These are phyloP conservation scores for Fusarium chuoi DNA, from an alignment of 2,329 filamentous ascomycete species.

Conservation along the genomic window DNA sequence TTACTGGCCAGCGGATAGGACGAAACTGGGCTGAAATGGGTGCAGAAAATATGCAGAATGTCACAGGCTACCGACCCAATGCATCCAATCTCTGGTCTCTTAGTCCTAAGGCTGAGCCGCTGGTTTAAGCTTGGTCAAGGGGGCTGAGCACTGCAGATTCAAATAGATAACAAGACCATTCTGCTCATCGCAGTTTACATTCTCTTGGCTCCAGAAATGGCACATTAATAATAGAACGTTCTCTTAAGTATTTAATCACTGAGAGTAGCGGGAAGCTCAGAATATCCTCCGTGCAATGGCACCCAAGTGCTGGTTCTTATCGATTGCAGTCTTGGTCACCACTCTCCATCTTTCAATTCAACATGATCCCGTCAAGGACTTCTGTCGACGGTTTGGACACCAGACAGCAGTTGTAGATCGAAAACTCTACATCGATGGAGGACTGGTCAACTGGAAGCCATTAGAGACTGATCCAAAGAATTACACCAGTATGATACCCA, in stretches of 20 bases:
- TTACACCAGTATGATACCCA: neutral
- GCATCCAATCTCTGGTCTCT: rapidly evolving
- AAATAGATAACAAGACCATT: neutral
- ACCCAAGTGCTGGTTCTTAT: neutral
- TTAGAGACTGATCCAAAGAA: neutral
- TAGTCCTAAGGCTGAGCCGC: neutral
- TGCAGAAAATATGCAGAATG: neutral
- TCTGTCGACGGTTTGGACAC: neutral
- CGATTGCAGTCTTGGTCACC: neutral
- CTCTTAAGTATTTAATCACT: too few relatives aligned
- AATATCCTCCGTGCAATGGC: neutral
- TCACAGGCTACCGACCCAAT: neutral
- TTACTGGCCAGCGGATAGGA: neutral
- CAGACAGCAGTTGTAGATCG: neutral
- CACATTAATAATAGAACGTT: too few relatives aligned
- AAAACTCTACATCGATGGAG: neutral
- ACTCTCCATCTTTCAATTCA: neutral
- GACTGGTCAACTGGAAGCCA: neutral
- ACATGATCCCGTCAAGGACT: neutral
- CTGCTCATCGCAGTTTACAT: too few relatives aligned
- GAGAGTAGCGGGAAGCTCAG: neutral
- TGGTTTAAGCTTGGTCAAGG: rapidly evolving
- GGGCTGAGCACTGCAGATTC: neutral
- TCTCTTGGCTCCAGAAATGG: neutral
- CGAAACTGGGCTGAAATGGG: neutral